phyloP scores from a whole-genome alignment of 169 alveolate genomes.

The Plasmodium inui region DNA sequence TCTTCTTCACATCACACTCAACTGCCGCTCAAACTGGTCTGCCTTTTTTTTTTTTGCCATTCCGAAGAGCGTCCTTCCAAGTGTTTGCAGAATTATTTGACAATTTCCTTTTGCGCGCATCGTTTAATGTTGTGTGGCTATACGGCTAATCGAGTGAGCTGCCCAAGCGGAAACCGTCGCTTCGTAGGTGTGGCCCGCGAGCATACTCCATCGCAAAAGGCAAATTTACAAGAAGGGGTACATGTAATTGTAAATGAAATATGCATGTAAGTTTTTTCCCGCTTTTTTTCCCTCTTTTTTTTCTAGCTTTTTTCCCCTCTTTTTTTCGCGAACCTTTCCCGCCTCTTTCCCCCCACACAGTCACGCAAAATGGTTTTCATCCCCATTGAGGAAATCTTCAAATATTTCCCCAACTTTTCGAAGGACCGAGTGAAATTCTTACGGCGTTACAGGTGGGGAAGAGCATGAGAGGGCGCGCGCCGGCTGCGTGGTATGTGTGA shows the following conservation, averaged over 20 bases:
- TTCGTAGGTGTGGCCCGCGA: neutral
- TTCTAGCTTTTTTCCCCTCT: neutral
- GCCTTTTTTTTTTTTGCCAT: neutral
- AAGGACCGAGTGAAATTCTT: conserved; percentile 67
- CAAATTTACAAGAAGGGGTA: neutral
- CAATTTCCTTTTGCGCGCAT: neutral
- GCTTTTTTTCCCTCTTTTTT: neutral
- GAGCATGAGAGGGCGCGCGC: neutral
- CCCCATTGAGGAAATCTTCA: conserved; percentile 64
- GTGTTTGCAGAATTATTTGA: neutral
- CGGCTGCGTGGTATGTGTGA: neutral
- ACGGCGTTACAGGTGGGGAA: conserved; percentile 73
- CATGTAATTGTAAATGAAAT: neutral
- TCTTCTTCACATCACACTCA: neutral
- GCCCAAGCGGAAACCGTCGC: neutral
- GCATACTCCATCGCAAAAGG: neutral
- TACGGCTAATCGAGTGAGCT: neutral
- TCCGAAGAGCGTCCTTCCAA: neutral
- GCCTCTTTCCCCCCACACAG: too few relatives aligned
- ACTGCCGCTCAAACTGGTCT: neutral
- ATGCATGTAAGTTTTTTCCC: neutral
- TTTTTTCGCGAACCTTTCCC: neutral
- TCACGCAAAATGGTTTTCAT: conserved; percentile 71
- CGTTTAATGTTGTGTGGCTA: neutral
- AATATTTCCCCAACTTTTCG: conserved; percentile 54